Conservation (phyloP, 2,329 filamentous ascomycete genomes). For the Aureobasidium sp. region DNA sequence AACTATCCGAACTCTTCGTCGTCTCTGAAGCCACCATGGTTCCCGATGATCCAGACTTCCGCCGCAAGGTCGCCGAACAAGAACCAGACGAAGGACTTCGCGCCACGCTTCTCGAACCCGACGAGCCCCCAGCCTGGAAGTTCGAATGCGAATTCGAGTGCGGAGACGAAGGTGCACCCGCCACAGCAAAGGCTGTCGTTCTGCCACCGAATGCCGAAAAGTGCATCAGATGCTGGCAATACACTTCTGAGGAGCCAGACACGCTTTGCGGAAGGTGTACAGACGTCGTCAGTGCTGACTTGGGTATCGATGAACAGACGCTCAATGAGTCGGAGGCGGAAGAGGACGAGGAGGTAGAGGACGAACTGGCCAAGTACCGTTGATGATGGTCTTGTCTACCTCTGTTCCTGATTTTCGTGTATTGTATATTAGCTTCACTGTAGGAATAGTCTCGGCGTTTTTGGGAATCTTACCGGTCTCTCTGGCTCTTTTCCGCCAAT, state of each 20-base stretch:
- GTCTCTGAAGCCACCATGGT: conserved; percentile 32
- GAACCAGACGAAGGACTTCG: conserved; percentile 17
- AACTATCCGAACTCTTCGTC: conserved; percentile 38
- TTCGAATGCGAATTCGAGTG: conserved; percentile 38
- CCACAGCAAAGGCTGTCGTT: conserved; percentile 23
- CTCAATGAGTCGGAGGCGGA: neutral
- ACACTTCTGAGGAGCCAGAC: conserved; percentile 59
- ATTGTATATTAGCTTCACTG: neutral
- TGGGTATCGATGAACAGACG: neutral
- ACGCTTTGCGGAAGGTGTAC: conserved; percentile 68
- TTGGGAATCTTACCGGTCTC: neutral
- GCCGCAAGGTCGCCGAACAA: conserved; percentile 15
- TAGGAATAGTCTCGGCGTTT: conserved; percentile 1
- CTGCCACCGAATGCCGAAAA: conserved; percentile 53
- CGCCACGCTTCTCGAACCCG: conserved; percentile 16
- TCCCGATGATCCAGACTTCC: conserved; percentile 11
- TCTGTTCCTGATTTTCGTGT: neutral
- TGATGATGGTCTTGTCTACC: neutral
- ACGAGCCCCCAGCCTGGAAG: conserved; percentile 31
- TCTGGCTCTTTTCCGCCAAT: neutral
- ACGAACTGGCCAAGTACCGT: conserved; percentile 7
- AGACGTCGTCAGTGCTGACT: conserved; percentile 32
- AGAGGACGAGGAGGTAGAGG: neutral
- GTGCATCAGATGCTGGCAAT: conserved; percentile 86
- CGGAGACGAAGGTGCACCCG: conserved; percentile 20